Evolutionary conservation across 352 stramenopile genomes (phyloP), one percentile per base, ranked within the genome.

Genomic region (Salisapilia sapeloensis): DNA sequence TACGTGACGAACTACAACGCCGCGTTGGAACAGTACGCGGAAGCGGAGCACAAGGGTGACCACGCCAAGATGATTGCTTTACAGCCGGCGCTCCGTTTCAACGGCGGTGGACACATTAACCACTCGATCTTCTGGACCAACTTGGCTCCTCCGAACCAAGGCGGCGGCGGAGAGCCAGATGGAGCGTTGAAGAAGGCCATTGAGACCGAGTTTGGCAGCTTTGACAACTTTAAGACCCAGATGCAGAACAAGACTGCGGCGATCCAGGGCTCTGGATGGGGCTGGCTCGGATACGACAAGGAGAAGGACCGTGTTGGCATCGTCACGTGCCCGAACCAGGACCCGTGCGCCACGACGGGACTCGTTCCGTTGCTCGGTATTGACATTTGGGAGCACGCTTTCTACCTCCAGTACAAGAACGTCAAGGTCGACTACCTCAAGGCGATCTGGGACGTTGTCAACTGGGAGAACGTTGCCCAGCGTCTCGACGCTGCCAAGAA

Each of bases 111-210:
- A 38, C 94, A 98, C 57, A 56, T 99, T 17, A 99, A 99, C 59
- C 95, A 99, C 61, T 95, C 87, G 36, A 89, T 99, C 44, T 99
- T 98, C 62, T 99, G 94, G 94, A 94, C 96, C 45, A 98, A 97
- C 61, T 53, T 97, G 28, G 69, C 78, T 17, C 78, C 81, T 3
- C 48, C 53, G n/a, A 61, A 40, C 25, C 41, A 84, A 33, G 75
- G 71, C 29, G 84, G 81, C 23, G 79, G 78, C 24, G 77, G 71
- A 22, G 69, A 87, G 36, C 78, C 80, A 15, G 49, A 72, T 9
- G 83, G 80, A 31, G 76, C 74, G 11, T 60, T 98, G 26, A 70
- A 62, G 30, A 65, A 83, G 20, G 78, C 80, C 21, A 96, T 99
- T 26, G 60, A 94, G 18, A 56, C 55, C 9, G 67, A 94, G 46